These are phyloP conservation scores for Nakazawaea holstii DNA, from an alignment of 805 yeast species.

Conservation along the genomic window DNA sequence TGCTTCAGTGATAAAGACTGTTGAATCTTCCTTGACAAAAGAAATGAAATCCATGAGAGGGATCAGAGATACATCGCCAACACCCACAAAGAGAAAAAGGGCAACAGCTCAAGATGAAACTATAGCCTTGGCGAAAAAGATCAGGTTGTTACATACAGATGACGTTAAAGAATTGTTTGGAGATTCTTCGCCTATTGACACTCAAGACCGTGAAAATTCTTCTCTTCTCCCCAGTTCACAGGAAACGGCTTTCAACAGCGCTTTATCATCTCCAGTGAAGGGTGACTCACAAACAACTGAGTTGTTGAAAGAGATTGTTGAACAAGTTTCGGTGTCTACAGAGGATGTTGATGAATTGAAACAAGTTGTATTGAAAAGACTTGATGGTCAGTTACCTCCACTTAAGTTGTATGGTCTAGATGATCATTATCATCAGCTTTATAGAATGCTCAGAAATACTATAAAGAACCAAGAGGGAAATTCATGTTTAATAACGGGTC, in stretches of 20 bases:
- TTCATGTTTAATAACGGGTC: conserved; percentile 76
- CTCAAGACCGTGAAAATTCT: background rate
- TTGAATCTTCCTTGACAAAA: background rate
- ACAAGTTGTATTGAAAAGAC: background rate
- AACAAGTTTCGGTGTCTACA: background rate
- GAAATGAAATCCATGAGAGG: background rate
- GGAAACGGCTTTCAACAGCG: background rate
- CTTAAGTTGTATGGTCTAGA: conserved; percentile 28
- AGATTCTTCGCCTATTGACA: conserved; percentile 1
- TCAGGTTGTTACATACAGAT: background rate
- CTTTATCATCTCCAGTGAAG: background rate
- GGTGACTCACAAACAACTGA: background rate
- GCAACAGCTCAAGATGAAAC: background rate
- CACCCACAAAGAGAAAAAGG: background rate
- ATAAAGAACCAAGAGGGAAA: conserved; percentile 69
- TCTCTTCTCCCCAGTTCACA: background rate
- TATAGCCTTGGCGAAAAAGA: background rate
- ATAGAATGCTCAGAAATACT: conserved; percentile 56
- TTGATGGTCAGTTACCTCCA: background rate
- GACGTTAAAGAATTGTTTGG: conserved; percentile 1
- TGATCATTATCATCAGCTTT: conserved; percentile 43
- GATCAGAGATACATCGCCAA: conserved; percentile 5
- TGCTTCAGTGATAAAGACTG: background rate
- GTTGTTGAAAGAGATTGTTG: background rate
- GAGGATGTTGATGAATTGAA: conserved; percentile 1